These are phyloP conservation scores for Fonsecaea pedrosoi DNA, from an alignment of 2,329 filamentous ascomycete species.

Conservation along the genomic window DNA sequence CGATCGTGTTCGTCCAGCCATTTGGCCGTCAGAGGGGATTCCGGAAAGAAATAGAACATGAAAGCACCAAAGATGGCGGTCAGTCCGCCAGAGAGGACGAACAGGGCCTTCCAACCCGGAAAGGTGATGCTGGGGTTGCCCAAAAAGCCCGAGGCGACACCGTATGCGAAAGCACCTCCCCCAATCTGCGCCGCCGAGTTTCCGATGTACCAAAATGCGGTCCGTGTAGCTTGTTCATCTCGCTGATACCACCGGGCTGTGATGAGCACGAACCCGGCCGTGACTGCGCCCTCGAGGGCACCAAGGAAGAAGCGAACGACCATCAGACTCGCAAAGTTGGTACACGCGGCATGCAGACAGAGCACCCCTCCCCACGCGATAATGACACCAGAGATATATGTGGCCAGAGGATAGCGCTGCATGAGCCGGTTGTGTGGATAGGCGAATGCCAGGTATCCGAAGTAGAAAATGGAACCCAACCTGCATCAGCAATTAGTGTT, in stretches of 20 bases:
- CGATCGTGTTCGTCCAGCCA: conserved; percentile 52
- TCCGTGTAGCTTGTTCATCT: conserved; percentile 60
- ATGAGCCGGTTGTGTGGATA: conserved; percentile 42
- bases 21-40: conserved; percentile 53
- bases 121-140: conserved; percentile 17
- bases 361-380: conserved; percentile 58
- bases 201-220: conserved; percentile 63
- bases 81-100: conserved; percentile 51
- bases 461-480: conserved; percentile 46
- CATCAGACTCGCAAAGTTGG: conserved; percentile 52
- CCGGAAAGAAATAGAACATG: conserved; percentile 54
- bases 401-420: conserved; percentile 46
- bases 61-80: conserved; percentile 36
- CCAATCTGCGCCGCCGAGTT: conserved; percentile 67
- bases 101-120: conserved; percentile 60
- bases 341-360: conserved; percentile 60
- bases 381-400: conserved; percentile 63
- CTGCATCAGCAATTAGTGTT: too few species aligned
- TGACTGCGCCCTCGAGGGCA: conserved; percentile 56
- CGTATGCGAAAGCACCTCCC: conserved; percentile 57
- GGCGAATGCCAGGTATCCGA: conserved; percentile 56
- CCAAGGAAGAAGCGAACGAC: conserved; percentile 56
- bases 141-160: conserved; percentile 42
- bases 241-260: conserved; percentile 58
- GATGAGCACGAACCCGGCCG: conserved; percentile 59